These are phyloP conservation scores for Coprinopsis marcescibilis DNA, from an alignment of 768 basidiomycete genomes.

Conservation along the genomic window DNA sequence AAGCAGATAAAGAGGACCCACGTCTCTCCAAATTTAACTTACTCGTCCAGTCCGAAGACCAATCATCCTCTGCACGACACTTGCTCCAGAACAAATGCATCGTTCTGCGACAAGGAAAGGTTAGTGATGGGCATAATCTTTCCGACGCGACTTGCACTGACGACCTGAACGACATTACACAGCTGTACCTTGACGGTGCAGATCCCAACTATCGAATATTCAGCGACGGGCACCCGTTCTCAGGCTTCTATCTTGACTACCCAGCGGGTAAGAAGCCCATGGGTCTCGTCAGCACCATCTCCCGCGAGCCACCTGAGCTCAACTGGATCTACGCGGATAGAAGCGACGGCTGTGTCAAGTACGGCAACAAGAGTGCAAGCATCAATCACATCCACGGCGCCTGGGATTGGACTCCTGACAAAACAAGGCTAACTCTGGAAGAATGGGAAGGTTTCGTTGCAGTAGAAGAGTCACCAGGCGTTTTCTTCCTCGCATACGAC, in stretches of 20 bases:
- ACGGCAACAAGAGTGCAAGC: slow-evolving; percentile 25
- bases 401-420: slow-evolving; percentile 26
- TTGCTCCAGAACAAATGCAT: slow-evolving; percentile 21
- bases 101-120: slow-evolving; percentile 22
- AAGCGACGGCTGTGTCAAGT: slow-evolving; percentile 20
- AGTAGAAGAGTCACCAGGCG: slow-evolving; percentile 3
- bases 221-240: slow-evolving; percentile 23
- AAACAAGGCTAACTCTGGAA: slow-evolving; percentile 17
- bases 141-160: not conserved
- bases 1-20: slow-evolving; percentile 21
- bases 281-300: slow-evolving; percentile 26
- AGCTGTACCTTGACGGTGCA: slow-evolving; percentile 26
- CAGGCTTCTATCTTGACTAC: slow-evolving; percentile 27
- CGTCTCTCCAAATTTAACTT: slow-evolving; percentile 25
- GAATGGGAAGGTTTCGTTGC: slow-evolving; percentile 23
- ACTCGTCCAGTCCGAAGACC: slow-evolving; percentile 12
- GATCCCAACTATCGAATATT: slow-evolving; percentile 20
- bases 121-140: slow-evolving; percentile 10
- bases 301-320: slow-evolving; percentile 24
- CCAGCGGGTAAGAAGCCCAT: slow-evolving; percentile 21
- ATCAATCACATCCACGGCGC: slow-evolving; percentile 22
- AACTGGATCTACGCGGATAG: slow-evolving; percentile 28
- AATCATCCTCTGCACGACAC: slow-evolving; percentile 8
- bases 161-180: too few species aligned
- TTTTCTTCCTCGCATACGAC: slow-evolving; percentile 1